Conservation (phyloP, 805 yeast genomes). For the Ogataea siamensis region DNA sequence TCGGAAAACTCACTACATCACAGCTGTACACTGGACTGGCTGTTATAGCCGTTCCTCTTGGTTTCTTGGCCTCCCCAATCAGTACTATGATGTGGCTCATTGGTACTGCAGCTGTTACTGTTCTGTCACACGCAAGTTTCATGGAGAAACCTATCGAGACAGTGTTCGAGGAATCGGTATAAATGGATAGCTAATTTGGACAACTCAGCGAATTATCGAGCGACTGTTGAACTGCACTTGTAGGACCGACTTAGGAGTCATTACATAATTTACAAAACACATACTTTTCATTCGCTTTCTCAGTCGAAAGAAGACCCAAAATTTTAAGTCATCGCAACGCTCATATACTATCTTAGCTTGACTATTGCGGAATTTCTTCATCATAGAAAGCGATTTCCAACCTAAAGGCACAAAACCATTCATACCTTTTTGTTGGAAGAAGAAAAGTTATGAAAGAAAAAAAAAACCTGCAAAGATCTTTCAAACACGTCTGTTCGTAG, state of each 20-base stretch:
- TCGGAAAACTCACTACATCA: slow-evolving; percentile 71
- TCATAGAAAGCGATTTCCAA: slow-evolving; percentile 17
- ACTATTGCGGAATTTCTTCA: slow-evolving; percentile 36
- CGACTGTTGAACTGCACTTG: too few species aligned
- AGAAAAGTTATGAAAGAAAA: slow-evolving; percentile 3
- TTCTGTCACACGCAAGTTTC: slow-evolving; percentile 86
- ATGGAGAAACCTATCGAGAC: slow-evolving; percentile 98
- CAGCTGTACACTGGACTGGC: slow-evolving; percentile 88
- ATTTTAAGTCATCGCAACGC: slow-evolving; percentile 35
- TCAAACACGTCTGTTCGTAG: too few species aligned
- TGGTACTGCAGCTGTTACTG: slow-evolving; percentile 86
- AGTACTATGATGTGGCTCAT: slow-evolving; percentile 94
- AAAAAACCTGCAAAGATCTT: too few species aligned
- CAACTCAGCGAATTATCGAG: background rate
- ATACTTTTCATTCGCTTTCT: slow-evolving; percentile 7
- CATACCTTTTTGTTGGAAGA: slow-evolving; percentile 2
- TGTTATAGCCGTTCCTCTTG: slow-evolving; percentile 56
- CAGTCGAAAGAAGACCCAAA: slow-evolving; percentile 41
- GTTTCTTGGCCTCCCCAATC: slow-evolving; percentile 43
- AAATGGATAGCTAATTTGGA: background rate
- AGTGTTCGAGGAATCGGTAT: slow-evolving; percentile 79
- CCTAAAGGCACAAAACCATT: slow-evolving; percentile 5
- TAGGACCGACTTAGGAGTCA: too few species aligned
- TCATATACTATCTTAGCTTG: slow-evolving; percentile 47
- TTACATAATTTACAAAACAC: too few species aligned